Percentiles rank a stretch among this genome's conserved stretches.
These are phyloP conservation scores for Exophiala xenobiotica DNA, from an alignment of 2,329 filamentous ascomycete species.

Conservation along the genomic window DNA sequence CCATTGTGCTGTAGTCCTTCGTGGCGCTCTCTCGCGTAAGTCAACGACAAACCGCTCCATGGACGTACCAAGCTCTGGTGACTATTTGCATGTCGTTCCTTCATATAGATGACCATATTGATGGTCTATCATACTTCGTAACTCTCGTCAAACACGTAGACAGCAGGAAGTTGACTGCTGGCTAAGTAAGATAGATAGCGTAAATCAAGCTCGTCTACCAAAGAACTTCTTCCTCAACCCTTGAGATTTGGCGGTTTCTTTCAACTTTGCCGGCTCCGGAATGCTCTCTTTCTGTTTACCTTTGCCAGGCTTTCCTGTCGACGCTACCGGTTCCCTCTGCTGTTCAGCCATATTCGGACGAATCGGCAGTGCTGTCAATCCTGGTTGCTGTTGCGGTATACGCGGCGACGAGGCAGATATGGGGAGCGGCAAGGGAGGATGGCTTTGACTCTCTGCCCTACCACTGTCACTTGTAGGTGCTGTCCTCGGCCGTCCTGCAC, in stretches of 20 bases:
- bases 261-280: slow-evolving; percentile 20
- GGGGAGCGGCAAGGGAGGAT: slow-evolving; percentile 4
- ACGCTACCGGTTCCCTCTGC: no score
- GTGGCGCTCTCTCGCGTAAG: not conserved
- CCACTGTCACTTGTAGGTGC: not conserved
- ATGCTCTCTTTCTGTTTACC: slow-evolving; percentile 20
- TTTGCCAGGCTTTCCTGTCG: slow-evolving; percentile 4
- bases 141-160: not conserved
- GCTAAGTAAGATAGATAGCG: no score
- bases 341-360: slow-evolving; percentile 1
- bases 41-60: no score
- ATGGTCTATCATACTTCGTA: not conserved
- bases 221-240: slow-evolving; percentile 27
- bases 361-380: slow-evolving; percentile 12
- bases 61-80: no score
- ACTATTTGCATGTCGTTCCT: no score
- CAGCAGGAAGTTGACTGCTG: not conserved
- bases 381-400: slow-evolving; percentile 8
- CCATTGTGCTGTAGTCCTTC: not conserved
- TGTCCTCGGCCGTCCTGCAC: slow-evolving; percentile 2
- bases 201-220: slow-evolving; percentile 16
- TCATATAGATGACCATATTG: no score
- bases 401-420: slow-evolving; percentile 7
- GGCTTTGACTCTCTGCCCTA: not conserved
- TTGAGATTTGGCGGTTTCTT: slow-evolving; percentile 16